Percentiles rank a stretch among this genome's conserved stretches.
These are phyloP conservation scores for Septoria petroselini DNA, from an alignment of 2,329 filamentous ascomycete genomes.

Conservation along the genomic window DNA sequence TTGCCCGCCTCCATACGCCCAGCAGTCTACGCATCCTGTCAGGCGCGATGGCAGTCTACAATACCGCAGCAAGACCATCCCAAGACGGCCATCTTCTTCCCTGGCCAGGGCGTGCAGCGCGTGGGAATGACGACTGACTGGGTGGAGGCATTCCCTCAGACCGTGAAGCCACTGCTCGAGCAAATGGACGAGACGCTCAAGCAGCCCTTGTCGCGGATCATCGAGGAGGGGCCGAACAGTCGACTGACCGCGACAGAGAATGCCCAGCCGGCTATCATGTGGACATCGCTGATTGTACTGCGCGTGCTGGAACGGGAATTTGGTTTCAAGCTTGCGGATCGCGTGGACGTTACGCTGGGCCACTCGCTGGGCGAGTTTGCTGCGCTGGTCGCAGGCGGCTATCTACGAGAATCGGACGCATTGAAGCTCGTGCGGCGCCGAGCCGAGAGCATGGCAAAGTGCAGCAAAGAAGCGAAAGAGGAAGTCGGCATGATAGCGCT, in stretches of 20 bases:
- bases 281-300: constrained; percentile 84
- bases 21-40: constrained; percentile 26
- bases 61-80: constrained; percentile 28
- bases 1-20: constrained; percentile 32
- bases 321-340: constrained; percentile 65
- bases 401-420: constrained; percentile 74
- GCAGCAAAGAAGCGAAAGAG: constrained; percentile 63
- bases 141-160: constrained; percentile 79
- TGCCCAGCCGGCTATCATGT: constrained; percentile 94
- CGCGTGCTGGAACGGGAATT: constrained; percentile 84
- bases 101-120: constrained; percentile 40
- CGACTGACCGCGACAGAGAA: constrained; percentile 77
- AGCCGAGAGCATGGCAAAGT: constrained; percentile 78
- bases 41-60: constrained; percentile 29
- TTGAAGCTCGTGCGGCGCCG: constrained; percentile 72
- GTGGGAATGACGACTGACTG: constrained; percentile 58
- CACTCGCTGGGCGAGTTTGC: constrained; percentile 94
- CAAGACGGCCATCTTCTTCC: constrained; percentile 41
- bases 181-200: constrained; percentile 78
- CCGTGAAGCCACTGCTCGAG: constrained; percentile 71
- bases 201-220: constrained; percentile 71
- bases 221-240: constrained; percentile 74
- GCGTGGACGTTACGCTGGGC: constrained; percentile 78
- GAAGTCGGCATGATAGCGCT: constrained; percentile 94
- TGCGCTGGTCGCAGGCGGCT: constrained; percentile 79